phyloP scores from a whole-genome alignment of 2,329 filamentous ascomycete genomes.

The Ascomycota sp. region DNA sequence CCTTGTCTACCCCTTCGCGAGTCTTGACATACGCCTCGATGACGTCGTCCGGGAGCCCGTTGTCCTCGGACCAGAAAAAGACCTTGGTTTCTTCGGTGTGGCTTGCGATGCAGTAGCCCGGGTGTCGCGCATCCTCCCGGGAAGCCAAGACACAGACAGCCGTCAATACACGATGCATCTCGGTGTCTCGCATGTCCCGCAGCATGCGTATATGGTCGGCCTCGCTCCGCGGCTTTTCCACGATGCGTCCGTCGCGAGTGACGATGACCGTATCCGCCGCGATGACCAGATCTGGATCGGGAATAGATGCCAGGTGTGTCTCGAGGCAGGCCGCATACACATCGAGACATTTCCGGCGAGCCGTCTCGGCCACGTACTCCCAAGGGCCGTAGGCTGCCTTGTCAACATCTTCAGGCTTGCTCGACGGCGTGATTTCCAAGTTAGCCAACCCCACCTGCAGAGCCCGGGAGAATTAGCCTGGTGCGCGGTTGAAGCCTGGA shows the following conservation, averaged over 20 bases:
- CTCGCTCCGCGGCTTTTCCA: slow-evolving; percentile 77
- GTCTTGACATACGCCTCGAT: slow-evolving; percentile 61
- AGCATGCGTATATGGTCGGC: slow-evolving; percentile 69
- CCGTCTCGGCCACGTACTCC: slow-evolving; percentile 80
- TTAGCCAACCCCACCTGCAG: slow-evolving; percentile 52
- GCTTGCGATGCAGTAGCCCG: slow-evolving; percentile 63
- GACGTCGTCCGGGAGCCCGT: slow-evolving; percentile 50
- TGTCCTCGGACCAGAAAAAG: slow-evolving; percentile 47
- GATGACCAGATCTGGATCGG: slow-evolving; percentile 65
- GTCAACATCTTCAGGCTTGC: slow-evolving; percentile 62
- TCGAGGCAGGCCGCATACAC: slow-evolving; percentile 33
- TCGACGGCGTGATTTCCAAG: slow-evolving; percentile 66
- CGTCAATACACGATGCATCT: slow-evolving; percentile 64
- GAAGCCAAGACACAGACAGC: slow-evolving; percentile 69
- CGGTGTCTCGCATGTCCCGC: slow-evolving; percentile 53
- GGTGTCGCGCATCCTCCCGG: slow-evolving; percentile 53
- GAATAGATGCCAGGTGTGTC: slow-evolving; percentile 19
- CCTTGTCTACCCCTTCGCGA: slow-evolving; percentile 84
- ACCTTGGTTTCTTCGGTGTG: slow-evolving; percentile 81
- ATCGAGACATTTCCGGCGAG: slow-evolving; percentile 57
- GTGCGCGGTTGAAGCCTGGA: too few species aligned
- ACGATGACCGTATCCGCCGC: slow-evolving; percentile 83
- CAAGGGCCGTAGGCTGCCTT: slow-evolving; percentile 53
- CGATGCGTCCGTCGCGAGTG: slow-evolving; percentile 46
- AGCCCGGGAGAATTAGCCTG: too few species aligned